Evolutionary conservation across 257 asterid genomes (phyloP), one percentile per base, ranked within the genome.

Genomic region (Orobanche coerulescens): DNA sequence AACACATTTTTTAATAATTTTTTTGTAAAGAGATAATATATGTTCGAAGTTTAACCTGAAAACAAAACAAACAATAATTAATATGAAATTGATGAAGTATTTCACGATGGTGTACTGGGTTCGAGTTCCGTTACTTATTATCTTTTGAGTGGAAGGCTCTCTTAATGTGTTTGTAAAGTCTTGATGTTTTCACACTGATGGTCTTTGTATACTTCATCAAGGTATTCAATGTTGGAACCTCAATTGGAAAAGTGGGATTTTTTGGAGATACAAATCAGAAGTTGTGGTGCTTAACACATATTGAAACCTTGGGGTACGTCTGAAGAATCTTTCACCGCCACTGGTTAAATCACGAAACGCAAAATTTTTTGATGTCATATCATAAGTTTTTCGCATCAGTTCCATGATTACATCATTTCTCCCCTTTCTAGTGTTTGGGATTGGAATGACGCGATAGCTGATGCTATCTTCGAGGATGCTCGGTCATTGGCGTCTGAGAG

Each of bases 151-250:
- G 66, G 57, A 34, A 25, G 16, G 36, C 28, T 18, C 12, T 22
- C 4, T n/a, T n/a, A n/a, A n/a, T n/a, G 61, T 44, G 39, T 53
- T 58, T 10, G 6, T 43, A 51, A 24, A 33, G 33, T 55, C 14
- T 9, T 61, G 16, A 46, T 23, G 15, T 62, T 22, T 68, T 42
- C 36, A 30, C 11, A 20, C 65, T 61, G 40, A 49, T 53, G 20
- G n/a, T 43, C 59, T 46, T 20, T 53, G 2, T 39, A n/a, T 30
- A 44, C 34, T 30, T 14, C 20, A 19, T 48, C 53, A 54, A 92
- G 98, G 98, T 93, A 40, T 64, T 84, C 50, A 93, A 93, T 60
- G 89, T 86, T 63, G 98, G 95, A 71, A 84, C 97, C 55, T 93
- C 97, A 61, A 80, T 93, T 43, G 97, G 92, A 49, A 89, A 81